These are phyloP conservation scores for Fomes fomentarius DNA, from an alignment of 1,284 basidiomycete species.

Conservation along the genomic window DNA sequence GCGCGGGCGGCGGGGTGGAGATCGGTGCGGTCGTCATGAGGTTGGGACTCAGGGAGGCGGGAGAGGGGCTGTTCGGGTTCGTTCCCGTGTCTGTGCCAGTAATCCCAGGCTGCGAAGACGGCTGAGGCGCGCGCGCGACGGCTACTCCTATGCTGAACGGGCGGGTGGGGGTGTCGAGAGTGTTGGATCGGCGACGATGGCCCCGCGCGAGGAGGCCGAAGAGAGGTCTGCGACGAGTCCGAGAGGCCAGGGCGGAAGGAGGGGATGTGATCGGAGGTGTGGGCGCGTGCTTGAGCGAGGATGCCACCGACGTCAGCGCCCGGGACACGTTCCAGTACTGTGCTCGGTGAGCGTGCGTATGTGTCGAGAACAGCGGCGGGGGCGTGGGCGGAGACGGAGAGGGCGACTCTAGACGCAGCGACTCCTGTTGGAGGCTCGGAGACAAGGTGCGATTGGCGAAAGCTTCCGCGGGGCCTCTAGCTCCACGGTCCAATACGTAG, in stretches of 20 bases:
- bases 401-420: not conserved
- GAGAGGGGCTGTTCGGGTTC: slow-evolving; percentile 8
- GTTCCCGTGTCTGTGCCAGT: slow-evolving; percentile 2
- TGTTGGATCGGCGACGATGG: slow-evolving; percentile 29
- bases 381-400: not conserved
- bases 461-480: slow-evolving; percentile 10
- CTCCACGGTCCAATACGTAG: slow-evolving; percentile 9
- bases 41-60: slow-evolving; percentile 7
- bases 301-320: slow-evolving; percentile 14
- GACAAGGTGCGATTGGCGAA: slow-evolving; percentile 11
- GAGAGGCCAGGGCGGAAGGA: slow-evolving; percentile 20
- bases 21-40: slow-evolving; percentile 18
- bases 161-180: slow-evolving; percentile 23
- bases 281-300: slow-evolving; percentile 5
- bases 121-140: slow-evolving; percentile 5
- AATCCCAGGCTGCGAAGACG: slow-evolving; percentile 3
- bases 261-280: not conserved
- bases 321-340: not conserved
- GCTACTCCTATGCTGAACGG: slow-evolving; percentile 6
- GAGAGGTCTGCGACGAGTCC: slow-evolving; percentile 28
- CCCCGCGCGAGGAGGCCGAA: slow-evolving; percentile 27
- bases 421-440: slow-evolving; percentile 1
- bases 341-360: not conserved
- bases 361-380: not conserved
- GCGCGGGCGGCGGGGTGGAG: slow-evolving; percentile 1